Evolutionary conservation across 164 flowering plant genomes (phyloP).

Genomic region (Cinnamomum chago): DNA sequence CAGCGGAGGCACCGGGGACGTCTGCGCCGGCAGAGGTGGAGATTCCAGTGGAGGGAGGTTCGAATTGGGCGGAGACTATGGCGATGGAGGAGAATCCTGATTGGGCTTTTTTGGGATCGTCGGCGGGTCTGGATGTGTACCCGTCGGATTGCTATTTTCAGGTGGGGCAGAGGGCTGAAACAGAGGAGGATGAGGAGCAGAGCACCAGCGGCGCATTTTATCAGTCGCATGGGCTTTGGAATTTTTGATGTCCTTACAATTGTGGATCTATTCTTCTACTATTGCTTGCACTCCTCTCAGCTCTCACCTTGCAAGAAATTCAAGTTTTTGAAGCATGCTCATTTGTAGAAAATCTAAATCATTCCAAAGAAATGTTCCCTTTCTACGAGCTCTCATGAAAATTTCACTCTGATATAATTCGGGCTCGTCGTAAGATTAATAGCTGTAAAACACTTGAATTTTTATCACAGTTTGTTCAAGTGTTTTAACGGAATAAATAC

Average conservation of each 20-base stretch:
- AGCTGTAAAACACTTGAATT: no score
- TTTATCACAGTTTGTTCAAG: no score
- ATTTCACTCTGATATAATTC: no score
- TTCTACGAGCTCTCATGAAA: no score
- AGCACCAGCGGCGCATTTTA: constrained; percentile 4
- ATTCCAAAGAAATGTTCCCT: no score
- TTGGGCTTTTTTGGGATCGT: background rate
- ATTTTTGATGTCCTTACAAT: background rate
- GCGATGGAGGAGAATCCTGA: background rate
- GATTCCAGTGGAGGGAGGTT: background rate
- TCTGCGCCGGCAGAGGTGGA: background rate
- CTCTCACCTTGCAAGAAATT: no score
- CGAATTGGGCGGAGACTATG: background rate
- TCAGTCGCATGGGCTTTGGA: constrained; percentile 7
- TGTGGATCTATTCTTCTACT: no score
- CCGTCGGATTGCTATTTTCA: background rate
- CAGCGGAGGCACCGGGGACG: background rate
- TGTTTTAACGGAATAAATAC: no score
- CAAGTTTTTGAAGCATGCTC: no score
- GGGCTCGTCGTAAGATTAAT: no score
- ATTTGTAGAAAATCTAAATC: no score
- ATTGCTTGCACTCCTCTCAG: no score
- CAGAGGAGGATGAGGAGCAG: constrained; percentile 6
- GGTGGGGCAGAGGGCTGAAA: background rate
- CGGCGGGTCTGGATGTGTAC: background rate